Conservation (phyloP, 805 yeast genomes). For the Candida succiphila region DNA sequence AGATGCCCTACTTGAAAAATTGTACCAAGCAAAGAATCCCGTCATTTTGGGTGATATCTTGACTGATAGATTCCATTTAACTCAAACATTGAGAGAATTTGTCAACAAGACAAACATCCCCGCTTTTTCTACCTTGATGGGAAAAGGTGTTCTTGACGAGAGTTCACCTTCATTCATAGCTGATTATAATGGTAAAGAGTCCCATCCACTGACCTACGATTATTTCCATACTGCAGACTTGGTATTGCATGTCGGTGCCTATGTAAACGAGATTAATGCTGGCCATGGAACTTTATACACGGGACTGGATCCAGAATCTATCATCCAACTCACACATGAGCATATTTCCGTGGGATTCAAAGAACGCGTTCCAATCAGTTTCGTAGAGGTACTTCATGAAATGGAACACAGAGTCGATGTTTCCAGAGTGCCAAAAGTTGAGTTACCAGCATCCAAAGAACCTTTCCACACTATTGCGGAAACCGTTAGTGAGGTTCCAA, state of each 20-base stretch:
- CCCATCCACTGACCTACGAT: constrained; percentile 35
- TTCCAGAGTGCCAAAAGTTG: constrained; percentile 1
- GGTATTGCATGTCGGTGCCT: constrained; percentile 61
- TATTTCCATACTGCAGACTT: constrained; percentile 53
- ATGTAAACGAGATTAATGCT: constrained; percentile 56
- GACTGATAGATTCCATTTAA: constrained; percentile 49
- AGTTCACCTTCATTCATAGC: constrained; percentile 30
- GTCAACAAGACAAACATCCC: constrained; percentile 23
- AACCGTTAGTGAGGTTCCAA: constrained; percentile 19
- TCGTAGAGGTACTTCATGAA: constrained; percentile 39
- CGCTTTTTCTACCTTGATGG: constrained; percentile 35
- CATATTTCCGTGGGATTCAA: constrained; percentile 22
- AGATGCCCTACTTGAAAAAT: constrained; percentile 32
- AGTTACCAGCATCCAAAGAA: neutral
- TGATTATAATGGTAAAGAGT: constrained; percentile 55
- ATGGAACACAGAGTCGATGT: constrained; percentile 27
- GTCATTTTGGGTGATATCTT: constrained; percentile 64
- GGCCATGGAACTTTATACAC: constrained; percentile 50
- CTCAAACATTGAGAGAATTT: constrained; percentile 28
- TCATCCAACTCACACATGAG: constrained; percentile 32
- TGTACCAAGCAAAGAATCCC: constrained; percentile 49
- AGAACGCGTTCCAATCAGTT: constrained; percentile 25
- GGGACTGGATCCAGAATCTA: constrained; percentile 13
- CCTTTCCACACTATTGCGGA: constrained; percentile 8
- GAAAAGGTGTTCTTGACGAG: constrained; percentile 31